phyloP scores from a whole-genome alignment of 1,139 yeast species.

The Candida sanyaensis region DNA sequence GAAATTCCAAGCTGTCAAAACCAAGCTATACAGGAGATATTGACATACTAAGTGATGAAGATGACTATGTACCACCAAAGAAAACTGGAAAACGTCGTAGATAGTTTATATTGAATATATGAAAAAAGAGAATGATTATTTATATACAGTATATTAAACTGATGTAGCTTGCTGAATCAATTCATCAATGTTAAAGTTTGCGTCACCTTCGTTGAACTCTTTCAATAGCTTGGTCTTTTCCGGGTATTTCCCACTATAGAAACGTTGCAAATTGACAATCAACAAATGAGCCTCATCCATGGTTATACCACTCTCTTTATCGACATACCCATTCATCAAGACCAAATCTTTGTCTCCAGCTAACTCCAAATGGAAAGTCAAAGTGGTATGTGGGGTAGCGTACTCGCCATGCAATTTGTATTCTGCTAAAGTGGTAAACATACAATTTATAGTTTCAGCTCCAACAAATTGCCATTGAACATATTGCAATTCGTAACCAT shows the following conservation, averaged over 20 bases:
- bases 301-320: slow-evolving; percentile 63
- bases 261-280: slow-evolving; percentile 80
- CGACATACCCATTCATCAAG: slow-evolving; percentile 86
- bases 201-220: slow-evolving; percentile 70
- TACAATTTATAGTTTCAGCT: slow-evolving; percentile 80
- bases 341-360: slow-evolving; percentile 62
- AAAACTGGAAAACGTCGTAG: slow-evolving; percentile 5
- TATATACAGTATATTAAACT: not conserved
- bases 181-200: slow-evolving; percentile 61
- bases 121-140: not conserved
- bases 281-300: slow-evolving; percentile 78
- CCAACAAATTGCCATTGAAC: slow-evolving; percentile 95
- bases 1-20: slow-evolving; percentile 1
- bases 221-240: slow-evolving; percentile 56
- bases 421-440: slow-evolving; percentile 90
- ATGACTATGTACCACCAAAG: slow-evolving; percentile 12
- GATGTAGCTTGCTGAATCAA: slow-evolving; percentile 75
- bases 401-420: slow-evolving; percentile 87
- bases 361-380: slow-evolving; percentile 84
- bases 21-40: slow-evolving; percentile 9
- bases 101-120: not conserved
- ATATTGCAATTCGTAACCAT: slow-evolving; percentile 81
- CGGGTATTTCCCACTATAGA: slow-evolving; percentile 64
- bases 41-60: slow-evolving; percentile 15
- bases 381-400: slow-evolving; percentile 93